Evolutionary conservation across 2,329 filamentous ascomycete species (phyloP).

Genomic region (Diaporthe destruens): DNA sequence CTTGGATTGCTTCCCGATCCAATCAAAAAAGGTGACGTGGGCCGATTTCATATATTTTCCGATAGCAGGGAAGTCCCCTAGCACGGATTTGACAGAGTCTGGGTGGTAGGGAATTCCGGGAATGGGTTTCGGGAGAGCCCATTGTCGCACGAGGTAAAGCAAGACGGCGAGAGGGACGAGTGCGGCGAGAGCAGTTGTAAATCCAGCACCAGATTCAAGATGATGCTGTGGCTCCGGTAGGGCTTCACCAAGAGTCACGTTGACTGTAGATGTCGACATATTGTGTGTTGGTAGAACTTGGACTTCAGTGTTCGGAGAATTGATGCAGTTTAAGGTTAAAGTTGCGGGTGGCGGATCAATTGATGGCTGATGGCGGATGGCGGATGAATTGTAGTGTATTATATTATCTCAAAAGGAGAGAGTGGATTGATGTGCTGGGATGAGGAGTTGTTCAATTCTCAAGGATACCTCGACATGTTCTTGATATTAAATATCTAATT

Average conservation of each 20-base stretch:
- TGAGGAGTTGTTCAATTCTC: too few species aligned
- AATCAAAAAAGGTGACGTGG: constrained; percentile 38
- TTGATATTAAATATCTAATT: neutral
- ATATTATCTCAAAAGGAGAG: neutral
- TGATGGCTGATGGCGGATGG: too few species aligned
- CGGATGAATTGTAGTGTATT: too few species aligned
- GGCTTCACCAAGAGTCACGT: neutral
- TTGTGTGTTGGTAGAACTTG: too few species aligned
- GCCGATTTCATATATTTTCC: constrained; percentile 31
- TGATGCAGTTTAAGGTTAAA: too few species aligned
- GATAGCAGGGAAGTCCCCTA: constrained; percentile 44
- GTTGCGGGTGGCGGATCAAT: too few species aligned
- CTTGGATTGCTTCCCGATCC: constrained; percentile 40
- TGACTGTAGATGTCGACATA: neutral
- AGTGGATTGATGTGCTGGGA: neutral
- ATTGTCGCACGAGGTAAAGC: neutral
- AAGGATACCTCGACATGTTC: neutral
- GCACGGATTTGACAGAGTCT: constrained; percentile 39
- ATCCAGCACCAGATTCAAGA: neutral
- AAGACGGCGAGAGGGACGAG: neutral
- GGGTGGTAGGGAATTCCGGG: constrained; percentile 49
- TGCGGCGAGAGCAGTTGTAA: neutral
- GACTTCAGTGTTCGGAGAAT: too few species aligned
- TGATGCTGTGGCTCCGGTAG: neutral
- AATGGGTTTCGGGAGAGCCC: constrained; percentile 47